A percentile compares a stretch with the other conserved stretches of the same genome.
Evolutionary conservation across 345 rosid species (phyloP).

Genomic region (Sisymbrium altissimum): DNA sequence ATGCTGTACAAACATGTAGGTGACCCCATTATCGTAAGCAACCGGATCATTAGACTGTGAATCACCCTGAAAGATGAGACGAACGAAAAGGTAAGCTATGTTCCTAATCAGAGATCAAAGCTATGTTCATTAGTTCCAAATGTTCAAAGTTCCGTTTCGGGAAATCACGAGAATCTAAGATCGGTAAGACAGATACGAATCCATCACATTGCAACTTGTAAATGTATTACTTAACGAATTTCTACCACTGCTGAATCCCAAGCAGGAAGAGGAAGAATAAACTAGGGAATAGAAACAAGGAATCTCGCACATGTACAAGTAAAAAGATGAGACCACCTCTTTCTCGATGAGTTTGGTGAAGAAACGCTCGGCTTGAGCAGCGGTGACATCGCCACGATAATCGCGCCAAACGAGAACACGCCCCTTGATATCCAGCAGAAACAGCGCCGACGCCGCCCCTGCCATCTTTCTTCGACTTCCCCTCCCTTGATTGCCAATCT

Average conservation of each 20-base stretch:
- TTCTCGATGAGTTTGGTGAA: conserved; percentile 81
- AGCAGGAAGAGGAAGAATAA: no score
- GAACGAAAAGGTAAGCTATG: background rate
- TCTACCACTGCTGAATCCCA: background rate
- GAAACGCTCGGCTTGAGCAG: conserved; percentile 78
- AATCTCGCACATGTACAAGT: background rate
- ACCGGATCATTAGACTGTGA: conserved; percentile 98
- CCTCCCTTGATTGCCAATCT: conserved; percentile 11
- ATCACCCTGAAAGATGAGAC: conserved; percentile 62
- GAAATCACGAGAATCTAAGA: conserved; percentile 1
- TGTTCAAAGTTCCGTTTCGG: background rate
- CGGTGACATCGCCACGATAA: conserved; percentile 78
- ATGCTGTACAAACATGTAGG: conserved; percentile 92
- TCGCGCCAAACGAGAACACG: conserved; percentile 87
- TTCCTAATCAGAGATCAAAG: conserved; percentile 1
- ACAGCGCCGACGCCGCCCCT: conserved; percentile 86
- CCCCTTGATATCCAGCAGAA: conserved; percentile 74
- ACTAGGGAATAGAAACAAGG: no score
- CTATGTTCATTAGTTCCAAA: background rate
- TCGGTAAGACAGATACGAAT: background rate
- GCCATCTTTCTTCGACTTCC: conserved; percentile 45
- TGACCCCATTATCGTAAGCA: conserved; percentile 87
- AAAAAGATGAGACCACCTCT: conserved; percentile 58
- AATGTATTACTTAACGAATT: background rate
- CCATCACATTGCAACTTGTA: background rate